Percentiles rank a stretch among this genome's conserved stretches.
Conservation (phyloP, 2,329 filamentous ascomycete genomes). For the Epichloe scottii region DNA sequence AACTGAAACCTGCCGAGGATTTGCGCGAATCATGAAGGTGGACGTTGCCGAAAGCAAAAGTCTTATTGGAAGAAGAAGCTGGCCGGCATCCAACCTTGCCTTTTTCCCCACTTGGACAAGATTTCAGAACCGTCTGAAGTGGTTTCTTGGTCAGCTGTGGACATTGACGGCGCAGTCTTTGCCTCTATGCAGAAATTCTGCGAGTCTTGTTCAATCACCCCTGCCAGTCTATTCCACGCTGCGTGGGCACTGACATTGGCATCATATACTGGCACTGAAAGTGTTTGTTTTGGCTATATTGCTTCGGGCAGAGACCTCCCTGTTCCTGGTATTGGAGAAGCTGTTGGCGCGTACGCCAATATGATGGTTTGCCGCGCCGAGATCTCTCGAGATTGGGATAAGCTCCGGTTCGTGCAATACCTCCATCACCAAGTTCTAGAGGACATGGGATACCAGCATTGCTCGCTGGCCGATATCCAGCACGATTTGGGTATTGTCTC, state of each 20-base stretch:
- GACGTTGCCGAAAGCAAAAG: slow-evolving; percentile 1
- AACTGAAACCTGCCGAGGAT: slow-evolving; percentile 2
- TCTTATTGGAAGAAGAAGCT: slow-evolving; percentile 8
- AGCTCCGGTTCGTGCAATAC: slow-evolving; percentile 17
- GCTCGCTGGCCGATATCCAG: slow-evolving; percentile 35
- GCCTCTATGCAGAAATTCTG: slow-evolving; percentile 20
- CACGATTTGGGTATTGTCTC: slow-evolving; percentile 15
- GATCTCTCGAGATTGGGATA: slow-evolving; percentile 13
- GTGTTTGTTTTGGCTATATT: slow-evolving; percentile 42
- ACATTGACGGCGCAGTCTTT: background rate
- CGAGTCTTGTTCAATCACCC: slow-evolving; percentile 27
- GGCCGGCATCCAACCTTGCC: slow-evolving; percentile 5
- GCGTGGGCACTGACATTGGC: slow-evolving; percentile 39
- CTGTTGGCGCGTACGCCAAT: slow-evolving; percentile 40
- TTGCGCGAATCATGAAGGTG: slow-evolving; percentile 2
- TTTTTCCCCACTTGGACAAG: slow-evolving; percentile 4
- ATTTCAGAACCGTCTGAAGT: background rate
- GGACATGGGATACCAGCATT: slow-evolving; percentile 34
- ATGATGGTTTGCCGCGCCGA: slow-evolving; percentile 39
- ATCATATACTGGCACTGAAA: slow-evolving; percentile 30
- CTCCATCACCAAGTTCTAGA: slow-evolving; percentile 32
- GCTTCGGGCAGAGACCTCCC: slow-evolving; percentile 40
- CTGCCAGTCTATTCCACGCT: slow-evolving; percentile 37
- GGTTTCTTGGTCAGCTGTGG: background rate
- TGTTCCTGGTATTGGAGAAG: slow-evolving; percentile 32